phyloP scores from a whole-genome alignment of 352 stramenopile genomes.

The Halophytophthora batemanensis region DNA sequence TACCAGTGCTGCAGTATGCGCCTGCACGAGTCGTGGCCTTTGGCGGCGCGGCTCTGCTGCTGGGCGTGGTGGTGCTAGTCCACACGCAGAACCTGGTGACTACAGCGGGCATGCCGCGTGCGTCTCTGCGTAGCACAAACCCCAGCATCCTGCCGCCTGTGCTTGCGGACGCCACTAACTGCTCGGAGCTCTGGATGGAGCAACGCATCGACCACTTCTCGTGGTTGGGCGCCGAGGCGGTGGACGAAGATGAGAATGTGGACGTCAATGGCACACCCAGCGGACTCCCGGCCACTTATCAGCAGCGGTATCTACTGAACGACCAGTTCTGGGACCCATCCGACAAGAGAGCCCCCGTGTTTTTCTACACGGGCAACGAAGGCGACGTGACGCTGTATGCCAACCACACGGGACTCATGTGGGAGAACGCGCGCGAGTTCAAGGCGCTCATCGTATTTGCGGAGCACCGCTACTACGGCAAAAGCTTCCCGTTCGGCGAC shows the following conservation, averaged over 20 bases:
- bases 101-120: conserved; percentile 38
- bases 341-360: conserved; percentile 74
- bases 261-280: conserved; percentile 9
- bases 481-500: conserved; percentile 80
- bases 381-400: conserved; percentile 93
- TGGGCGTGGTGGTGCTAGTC: conserved; percentile 67
- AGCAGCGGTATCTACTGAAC: conserved; percentile 90
- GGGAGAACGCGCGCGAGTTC: conserved; percentile 89
- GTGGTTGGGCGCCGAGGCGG: conserved; percentile 36
- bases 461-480: conserved; percentile 96
- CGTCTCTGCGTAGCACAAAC: conserved; percentile 22
- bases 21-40: conserved; percentile 50
- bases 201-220: conserved; percentile 91
- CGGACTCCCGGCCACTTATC: conserved; percentile 53
- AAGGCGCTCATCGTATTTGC: conserved; percentile 92
- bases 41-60: conserved; percentile 37
- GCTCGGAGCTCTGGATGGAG: conserved; percentile 82
- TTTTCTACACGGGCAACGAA: conserved; percentile 96
- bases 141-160: conserved; percentile 16
- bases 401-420: conserved; percentile 94
- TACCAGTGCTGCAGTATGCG: conserved; percentile 28
- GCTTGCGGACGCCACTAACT: conserved; percentile 60
- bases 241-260: conserved; percentile 3
- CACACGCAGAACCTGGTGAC: conserved; percentile 62
- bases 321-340: conserved; percentile 75